Conservation (phyloP, 2,329 filamentous ascomycete genomes). For the Fusarium sp. region DNA sequence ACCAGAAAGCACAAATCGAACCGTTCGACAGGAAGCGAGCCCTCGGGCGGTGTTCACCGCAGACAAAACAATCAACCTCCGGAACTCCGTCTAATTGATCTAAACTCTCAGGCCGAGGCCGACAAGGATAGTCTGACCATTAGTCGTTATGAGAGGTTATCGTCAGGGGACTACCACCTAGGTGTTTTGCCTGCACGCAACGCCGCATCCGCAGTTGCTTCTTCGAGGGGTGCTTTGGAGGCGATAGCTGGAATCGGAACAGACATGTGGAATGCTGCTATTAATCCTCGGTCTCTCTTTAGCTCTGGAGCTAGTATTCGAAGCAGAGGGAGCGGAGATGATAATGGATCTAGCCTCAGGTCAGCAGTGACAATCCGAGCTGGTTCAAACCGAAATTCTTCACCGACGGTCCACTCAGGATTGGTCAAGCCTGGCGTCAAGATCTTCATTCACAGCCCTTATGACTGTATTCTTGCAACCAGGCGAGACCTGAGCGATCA, state of each 20-base stretch:
- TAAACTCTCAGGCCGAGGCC: conserved; percentile 85
- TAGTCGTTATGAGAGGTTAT: conserved; percentile 86
- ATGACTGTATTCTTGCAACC: conserved; percentile 93
- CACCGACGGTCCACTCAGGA: conserved; percentile 61
- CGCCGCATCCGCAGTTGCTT: conserved; percentile 71
- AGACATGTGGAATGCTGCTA: conserved; percentile 90
- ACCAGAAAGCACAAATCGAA: conserved; percentile 55
- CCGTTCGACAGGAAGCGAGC: conserved; percentile 63
- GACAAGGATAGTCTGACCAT: conserved; percentile 88
- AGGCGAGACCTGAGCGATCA: conserved; percentile 89
- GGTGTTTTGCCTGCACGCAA: conserved; percentile 80
- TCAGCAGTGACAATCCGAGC: conserved; percentile 50
- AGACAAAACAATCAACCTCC: conserved; percentile 85
- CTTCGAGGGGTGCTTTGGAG: conserved; percentile 79
- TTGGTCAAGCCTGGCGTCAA: conserved; percentile 69
- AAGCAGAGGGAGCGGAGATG: conserved; percentile 71
- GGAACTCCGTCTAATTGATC: conserved; percentile 90
- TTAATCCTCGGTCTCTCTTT: conserved; percentile 88
- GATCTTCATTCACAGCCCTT: conserved; percentile 95
- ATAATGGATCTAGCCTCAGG: conserved; percentile 59
- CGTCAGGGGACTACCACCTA: conserved; percentile 91
- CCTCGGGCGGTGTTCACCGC: conserved; percentile 73
- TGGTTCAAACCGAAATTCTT: conserved; percentile 38
- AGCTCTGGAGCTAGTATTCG: conserved; percentile 84
- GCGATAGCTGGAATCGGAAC: conserved; percentile 76